Conservation (phyloP, 192 early-diverging fungal species). For the Backusella tuberculispora region DNA sequence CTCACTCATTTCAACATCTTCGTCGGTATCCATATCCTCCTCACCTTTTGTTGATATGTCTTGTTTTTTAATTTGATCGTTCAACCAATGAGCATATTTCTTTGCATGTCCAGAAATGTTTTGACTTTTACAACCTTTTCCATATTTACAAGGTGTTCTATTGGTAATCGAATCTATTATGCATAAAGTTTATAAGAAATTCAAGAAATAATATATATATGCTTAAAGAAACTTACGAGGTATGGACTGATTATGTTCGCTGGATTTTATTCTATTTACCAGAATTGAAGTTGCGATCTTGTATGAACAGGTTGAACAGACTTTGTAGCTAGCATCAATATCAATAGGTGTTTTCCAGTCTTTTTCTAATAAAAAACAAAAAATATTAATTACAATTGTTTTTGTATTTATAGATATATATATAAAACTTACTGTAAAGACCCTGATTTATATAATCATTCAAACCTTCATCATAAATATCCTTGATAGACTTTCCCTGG, state of each 20-base stretch:
- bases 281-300: neutral
- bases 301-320: constrained; percentile 23
- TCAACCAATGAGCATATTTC: constrained; percentile 25
- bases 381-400: neutral
- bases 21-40: neutral
- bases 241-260: neutral
- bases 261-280: constrained; percentile 2
- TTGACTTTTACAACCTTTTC: constrained; percentile 10
- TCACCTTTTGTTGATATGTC: neutral
- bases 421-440: constrained; percentile 29
- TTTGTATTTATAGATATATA: neutral
- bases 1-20: neutral
- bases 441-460: constrained; percentile 10
- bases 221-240: constrained; percentile 18
- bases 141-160: constrained; percentile 20
- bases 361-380: neutral
- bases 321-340: neutral
- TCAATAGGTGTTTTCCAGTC: neutral
- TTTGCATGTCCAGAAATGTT: neutral
- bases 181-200: neutral
- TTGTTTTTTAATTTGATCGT: neutral
- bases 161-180: neutral
- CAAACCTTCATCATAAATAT: constrained; percentile 29
- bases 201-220: neutral
- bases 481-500: constrained; percentile 13